Percentiles rank a stretch among this genome's conserved stretches.
These are phyloP conservation scores for Fusarium liriodendri DNA, from an alignment of 2,329 filamentous ascomycete species.

Conservation along the genomic window DNA sequence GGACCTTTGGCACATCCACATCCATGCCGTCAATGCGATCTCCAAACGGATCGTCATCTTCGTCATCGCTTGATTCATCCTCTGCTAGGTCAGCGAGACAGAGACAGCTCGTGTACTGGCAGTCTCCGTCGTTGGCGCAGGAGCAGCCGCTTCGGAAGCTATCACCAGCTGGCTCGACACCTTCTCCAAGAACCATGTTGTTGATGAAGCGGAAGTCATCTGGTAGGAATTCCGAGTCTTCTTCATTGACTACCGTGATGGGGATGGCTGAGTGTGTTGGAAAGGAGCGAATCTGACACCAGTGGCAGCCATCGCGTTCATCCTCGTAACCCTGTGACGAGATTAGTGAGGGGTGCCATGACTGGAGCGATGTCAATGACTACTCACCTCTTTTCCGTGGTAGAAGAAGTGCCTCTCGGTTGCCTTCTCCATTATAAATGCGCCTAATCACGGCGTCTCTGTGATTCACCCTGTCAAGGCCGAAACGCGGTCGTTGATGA, in stretches of 20 bases:
- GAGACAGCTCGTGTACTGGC: slow-evolving; percentile 74
- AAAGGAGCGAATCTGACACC: slow-evolving; percentile 70
- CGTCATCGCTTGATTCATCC: slow-evolving; percentile 60
- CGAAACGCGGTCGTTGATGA: not conserved
- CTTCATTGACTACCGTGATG: slow-evolving; percentile 73
- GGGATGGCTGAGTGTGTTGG: slow-evolving; percentile 60
- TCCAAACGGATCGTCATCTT: slow-evolving; percentile 47
- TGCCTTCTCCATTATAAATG: slow-evolving; percentile 57
- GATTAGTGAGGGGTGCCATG: not conserved
- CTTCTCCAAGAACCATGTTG: slow-evolving; percentile 67
- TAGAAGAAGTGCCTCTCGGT: slow-evolving; percentile 62
- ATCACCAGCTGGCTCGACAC: slow-evolving; percentile 68
- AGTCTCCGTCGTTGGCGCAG: slow-evolving; percentile 71
- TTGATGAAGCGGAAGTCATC: slow-evolving; percentile 77
- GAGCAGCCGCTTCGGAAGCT: slow-evolving; percentile 77
- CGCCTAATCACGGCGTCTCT: not conserved
- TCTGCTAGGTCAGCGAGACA: slow-evolving; percentile 75
- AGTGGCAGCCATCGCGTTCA: slow-evolving; percentile 64
- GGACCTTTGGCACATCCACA: slow-evolving; percentile 36
- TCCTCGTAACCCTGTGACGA: slow-evolving; percentile 47
- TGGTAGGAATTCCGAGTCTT: slow-evolving; percentile 68
- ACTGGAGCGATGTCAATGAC: not conserved
- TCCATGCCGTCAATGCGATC: slow-evolving; percentile 38
- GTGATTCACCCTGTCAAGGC: not conserved
- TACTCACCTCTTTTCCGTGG: slow-evolving; percentile 54